Evolutionary conservation across 768 basidiomycete species (phyloP).

Genomic region (Cyathus striatus): DNA sequence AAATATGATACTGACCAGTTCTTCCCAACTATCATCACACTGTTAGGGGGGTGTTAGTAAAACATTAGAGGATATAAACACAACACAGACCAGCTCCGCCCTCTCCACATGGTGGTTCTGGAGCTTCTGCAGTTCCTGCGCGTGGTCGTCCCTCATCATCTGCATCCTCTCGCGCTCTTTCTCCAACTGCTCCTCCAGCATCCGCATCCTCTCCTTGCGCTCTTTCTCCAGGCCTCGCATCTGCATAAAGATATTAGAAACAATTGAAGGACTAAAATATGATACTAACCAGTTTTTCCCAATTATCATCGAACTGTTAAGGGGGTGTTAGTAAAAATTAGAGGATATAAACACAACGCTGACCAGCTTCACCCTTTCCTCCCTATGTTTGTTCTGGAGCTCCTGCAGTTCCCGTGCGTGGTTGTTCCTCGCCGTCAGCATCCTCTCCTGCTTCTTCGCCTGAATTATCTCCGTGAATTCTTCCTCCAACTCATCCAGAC

Average conservation of each 20-base stretch:
- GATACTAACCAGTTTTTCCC: no score
- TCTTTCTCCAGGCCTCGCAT: constrained; percentile 1
- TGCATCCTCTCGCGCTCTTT: constrained; percentile 3
- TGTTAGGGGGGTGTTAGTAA: no score
- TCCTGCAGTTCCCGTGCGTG: constrained; percentile 17
- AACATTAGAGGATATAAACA: no score
- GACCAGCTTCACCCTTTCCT: not conserved
- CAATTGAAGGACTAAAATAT: no score
- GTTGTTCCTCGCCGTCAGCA: constrained; percentile 5
- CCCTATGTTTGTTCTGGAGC: constrained; percentile 21
- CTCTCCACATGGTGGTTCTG: constrained; percentile 17
- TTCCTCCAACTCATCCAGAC: constrained; percentile 4
- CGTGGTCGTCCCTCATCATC: constrained; percentile 10
- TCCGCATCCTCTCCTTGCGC: constrained; percentile 8
- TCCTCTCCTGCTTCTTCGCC: constrained; percentile 11
- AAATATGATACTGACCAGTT: no score
- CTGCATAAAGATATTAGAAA: not conserved
- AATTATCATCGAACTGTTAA: no score
- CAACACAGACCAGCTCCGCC: not conserved
- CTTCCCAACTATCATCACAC: no score
- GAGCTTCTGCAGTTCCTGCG: constrained; percentile 18
- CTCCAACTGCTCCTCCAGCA: constrained; percentile 9
- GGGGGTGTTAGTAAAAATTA: no score
- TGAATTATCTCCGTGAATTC: constrained; percentile 10
- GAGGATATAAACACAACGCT: no score